These are phyloP conservation scores for Geosmithia flava DNA, from an alignment of 2,329 filamentous ascomycete genomes.

Conservation along the genomic window DNA sequence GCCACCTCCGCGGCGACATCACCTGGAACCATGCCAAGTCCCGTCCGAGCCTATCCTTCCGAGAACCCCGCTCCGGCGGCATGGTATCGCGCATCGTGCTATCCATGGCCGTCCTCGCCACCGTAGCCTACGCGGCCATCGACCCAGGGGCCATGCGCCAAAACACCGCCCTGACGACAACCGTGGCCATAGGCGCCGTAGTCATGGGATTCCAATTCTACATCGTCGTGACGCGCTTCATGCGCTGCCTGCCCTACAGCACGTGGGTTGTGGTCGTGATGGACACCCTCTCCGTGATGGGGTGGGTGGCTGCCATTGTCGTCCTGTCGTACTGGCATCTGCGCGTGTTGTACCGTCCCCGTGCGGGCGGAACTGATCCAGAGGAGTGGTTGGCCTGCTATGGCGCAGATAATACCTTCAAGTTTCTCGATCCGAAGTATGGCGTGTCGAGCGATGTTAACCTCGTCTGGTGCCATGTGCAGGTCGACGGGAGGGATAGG, in stretches of 20 bases:
- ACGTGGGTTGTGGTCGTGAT: neutral
- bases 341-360: neutral
- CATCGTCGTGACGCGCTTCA: neutral
- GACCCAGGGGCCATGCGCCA: neutral
- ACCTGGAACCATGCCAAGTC: neutral
- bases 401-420: no score
- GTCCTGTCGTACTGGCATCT: neutral
- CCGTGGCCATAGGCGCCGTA: neutral
- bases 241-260: neutral
- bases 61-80: neutral
- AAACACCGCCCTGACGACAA: neutral
- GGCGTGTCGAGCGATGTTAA: no score
- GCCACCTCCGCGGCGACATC: neutral
- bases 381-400: no score
- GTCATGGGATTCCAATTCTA: neutral
- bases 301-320: neutral
- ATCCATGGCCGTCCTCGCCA: constrained; percentile 26
- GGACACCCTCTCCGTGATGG: neutral
- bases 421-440: no score
- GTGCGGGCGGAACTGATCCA: no score
- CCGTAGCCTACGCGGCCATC: neutral
- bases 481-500: no score
- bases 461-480: no score
- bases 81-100: constrained; percentile 10
- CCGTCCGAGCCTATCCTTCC: neutral